phyloP scores from a whole-genome alignment of 164 flowering plant genomes.

The Tetrastigma voinierianum region DNA sequence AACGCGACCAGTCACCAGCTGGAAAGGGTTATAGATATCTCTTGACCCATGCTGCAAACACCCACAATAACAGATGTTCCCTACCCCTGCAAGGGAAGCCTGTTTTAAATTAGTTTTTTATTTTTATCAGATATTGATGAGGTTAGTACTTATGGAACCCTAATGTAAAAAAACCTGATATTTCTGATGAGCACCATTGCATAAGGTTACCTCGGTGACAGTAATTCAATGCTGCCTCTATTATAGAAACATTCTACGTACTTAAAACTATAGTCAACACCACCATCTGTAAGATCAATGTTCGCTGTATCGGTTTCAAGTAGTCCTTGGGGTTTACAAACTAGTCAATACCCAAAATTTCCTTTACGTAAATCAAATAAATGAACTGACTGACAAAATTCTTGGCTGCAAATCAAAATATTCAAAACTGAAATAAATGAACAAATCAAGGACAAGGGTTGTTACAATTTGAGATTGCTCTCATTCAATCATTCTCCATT shows the following conservation, averaged over 20 bases:
- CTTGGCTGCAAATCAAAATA: constrained; percentile 61
- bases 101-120: too few species aligned
- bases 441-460: too few species aligned
- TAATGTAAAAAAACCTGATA: background rate
- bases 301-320: constrained; percentile 90
- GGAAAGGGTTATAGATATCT: constrained; percentile 94
- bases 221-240: constrained; percentile 97
- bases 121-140: background rate
- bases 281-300: constrained; percentile 95
- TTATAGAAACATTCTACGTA: constrained; percentile 91
- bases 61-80: constrained; percentile 98
- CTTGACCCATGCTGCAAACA: constrained; percentile 95
- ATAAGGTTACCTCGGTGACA: constrained; percentile 84
- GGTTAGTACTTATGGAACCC: background rate
- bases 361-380: too few species aligned
- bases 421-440: background rate
- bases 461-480: too few species aligned
- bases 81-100: constrained; percentile 85
- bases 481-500: too few species aligned
- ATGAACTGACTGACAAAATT: too few species aligned
- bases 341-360: too few species aligned
- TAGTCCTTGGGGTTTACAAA: constrained; percentile 93
- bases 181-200: background rate
- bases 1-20: constrained; percentile 96
- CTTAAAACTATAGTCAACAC: constrained; percentile 99